Evolutionary conservation across 305 asterid genomes (phyloP).

Genomic region (Fraxinus platypoda): DNA sequence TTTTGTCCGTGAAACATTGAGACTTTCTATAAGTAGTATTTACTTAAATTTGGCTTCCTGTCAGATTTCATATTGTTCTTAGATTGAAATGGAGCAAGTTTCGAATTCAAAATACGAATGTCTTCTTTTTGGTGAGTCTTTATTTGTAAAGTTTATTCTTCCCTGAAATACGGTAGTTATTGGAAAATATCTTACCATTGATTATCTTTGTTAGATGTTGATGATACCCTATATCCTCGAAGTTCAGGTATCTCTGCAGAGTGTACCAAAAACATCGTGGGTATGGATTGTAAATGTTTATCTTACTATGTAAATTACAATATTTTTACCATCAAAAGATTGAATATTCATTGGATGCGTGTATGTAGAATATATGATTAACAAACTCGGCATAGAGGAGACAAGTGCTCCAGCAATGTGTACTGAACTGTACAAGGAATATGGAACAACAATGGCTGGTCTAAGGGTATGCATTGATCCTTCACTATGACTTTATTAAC

Average conservation of each 20-base stretch:
- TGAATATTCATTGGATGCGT: conserved; percentile 12
- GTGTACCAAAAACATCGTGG: conserved; percentile 75
- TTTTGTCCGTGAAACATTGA: background rate
- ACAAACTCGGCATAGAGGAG: conserved; percentile 64
- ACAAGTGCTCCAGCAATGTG: conserved; percentile 64
- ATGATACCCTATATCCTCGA: conserved; percentile 82
- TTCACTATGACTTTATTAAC: background rate
- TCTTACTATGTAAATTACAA: background rate
- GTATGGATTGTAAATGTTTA: conserved; percentile 27
- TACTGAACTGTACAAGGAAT: conserved; percentile 68
- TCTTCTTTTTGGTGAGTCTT: conserved; percentile 74
- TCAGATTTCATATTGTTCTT: conserved; percentile 7
- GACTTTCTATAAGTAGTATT: background rate
- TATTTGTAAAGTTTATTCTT: background rate
- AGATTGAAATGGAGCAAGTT: conserved; percentile 57
- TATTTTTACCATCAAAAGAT: background rate
- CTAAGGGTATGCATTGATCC: conserved; percentile 49
- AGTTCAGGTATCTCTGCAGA: conserved; percentile 75
- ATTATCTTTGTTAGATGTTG: conserved; percentile 64
- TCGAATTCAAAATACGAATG: conserved; percentile 60
- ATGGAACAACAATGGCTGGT: conserved; percentile 98
- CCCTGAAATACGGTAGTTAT: background rate
- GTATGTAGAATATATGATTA: conserved; percentile 69
- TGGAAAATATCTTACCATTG: background rate
- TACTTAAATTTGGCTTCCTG: background rate